These are phyloP conservation scores for Arabidopsis suecica DNA, from an alignment of 345 rosid genomes.

Conservation along the genomic window DNA sequence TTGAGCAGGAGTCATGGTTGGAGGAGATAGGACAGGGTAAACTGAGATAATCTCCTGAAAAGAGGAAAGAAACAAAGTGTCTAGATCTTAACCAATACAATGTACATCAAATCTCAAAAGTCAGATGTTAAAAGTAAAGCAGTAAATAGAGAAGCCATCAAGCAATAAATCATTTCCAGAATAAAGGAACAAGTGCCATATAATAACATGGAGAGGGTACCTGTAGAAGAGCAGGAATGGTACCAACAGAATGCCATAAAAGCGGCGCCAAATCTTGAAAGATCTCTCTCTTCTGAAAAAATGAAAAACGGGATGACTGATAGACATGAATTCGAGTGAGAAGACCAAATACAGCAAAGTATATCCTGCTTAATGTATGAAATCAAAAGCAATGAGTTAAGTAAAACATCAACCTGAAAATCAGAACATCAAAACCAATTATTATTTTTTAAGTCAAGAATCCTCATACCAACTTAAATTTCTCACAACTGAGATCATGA, in stretches of 20 bases:
- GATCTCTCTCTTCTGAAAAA: conserved; percentile 46
- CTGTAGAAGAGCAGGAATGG: conserved; percentile 50
- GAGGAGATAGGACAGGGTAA: conserved; percentile 45
- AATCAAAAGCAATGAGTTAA: background rate
- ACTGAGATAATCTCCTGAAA: conserved; percentile 57
- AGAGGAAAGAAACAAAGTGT: conserved; percentile 7
- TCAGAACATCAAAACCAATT: conserved; percentile 9
- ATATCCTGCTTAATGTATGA: conserved; percentile 2
- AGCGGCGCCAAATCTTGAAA: conserved; percentile 54
- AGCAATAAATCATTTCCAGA: background rate
- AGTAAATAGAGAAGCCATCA: conserved; percentile 4
- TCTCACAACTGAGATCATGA: background rate
- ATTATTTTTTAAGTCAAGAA: background rate
- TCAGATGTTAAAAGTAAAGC: background rate
- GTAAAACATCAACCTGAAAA: conserved; percentile 1
- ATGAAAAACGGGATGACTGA: conserved; percentile 28
- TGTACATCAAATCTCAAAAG: conserved; percentile 20
- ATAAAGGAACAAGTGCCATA: background rate
- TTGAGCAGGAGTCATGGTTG: conserved; percentile 34
- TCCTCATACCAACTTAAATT: background rate
- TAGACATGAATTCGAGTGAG: background rate
- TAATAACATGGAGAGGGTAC: conserved; percentile 35
- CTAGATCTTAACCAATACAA: background rate
- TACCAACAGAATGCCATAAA: conserved; percentile 61
- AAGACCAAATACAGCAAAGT: conserved; percentile 7